These are phyloP conservation scores for Sugiyamaella qingdaonensis DNA, from an alignment of 805 yeast genomes.

Conservation along the genomic window DNA sequence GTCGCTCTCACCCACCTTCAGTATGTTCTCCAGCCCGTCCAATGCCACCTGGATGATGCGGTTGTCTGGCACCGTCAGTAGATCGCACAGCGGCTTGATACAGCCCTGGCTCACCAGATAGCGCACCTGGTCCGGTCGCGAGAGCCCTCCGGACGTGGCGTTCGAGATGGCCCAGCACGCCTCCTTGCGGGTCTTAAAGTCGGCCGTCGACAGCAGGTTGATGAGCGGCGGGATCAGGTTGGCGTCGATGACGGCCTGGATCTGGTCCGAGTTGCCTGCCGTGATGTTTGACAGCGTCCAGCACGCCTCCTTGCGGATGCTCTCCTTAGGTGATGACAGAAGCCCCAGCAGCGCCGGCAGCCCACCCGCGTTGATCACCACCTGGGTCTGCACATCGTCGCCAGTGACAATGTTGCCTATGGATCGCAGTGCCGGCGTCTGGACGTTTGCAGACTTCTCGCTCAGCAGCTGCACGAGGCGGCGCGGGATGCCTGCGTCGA, in stretches of 20 bases:
- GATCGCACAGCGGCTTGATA: constrained; percentile 94
- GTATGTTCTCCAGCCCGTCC: constrained; percentile 90
- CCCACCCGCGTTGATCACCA: constrained; percentile 89
- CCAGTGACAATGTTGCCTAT: constrained; percentile 98
- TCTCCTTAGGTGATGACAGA: constrained; percentile 79
- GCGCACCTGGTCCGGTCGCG: constrained; percentile 88
- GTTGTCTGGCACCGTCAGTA: constrained; percentile 81
- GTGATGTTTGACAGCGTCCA: constrained; percentile 98
- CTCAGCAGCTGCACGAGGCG: constrained; percentile 86
- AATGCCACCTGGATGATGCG: constrained; percentile 91
- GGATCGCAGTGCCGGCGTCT: constrained; percentile 96
- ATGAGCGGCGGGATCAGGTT: constrained; percentile 90
- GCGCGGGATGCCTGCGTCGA: constrained; percentile 92
- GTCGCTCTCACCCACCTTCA: constrained; percentile 91
- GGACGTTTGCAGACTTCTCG: constrained; percentile 80
- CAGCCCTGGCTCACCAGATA: constrained; percentile 93
- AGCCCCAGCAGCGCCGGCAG: constrained; percentile 78
- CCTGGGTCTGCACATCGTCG: constrained; percentile 91
- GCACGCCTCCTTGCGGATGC: constrained; percentile 94
- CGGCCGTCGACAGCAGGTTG: constrained; percentile 72
- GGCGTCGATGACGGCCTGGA: constrained; percentile 93
- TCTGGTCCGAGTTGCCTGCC: constrained; percentile 93
- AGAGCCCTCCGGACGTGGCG: constrained; percentile 92
- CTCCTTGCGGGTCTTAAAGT: constrained; percentile 94
- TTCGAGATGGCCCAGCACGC: constrained; percentile 99